Evolutionary conservation across 768 basidiomycete genomes (phyloP).

Genomic region (Trametes cingulata): DNA sequence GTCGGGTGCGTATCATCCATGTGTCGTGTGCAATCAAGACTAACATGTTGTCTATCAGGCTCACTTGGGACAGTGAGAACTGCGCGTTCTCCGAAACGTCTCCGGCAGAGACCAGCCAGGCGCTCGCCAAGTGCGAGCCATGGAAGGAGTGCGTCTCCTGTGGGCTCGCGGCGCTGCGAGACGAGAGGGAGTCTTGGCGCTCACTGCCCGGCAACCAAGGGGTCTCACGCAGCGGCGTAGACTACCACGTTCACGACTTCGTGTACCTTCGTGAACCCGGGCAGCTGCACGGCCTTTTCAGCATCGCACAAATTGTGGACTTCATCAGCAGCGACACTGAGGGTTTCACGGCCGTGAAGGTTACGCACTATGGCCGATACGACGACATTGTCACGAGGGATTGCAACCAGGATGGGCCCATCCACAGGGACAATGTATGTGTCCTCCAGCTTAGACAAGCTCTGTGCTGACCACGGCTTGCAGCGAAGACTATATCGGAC

Average conservation of each 20-base stretch:
- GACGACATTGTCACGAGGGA: conserved; percentile 37
- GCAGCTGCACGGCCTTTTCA: conserved; percentile 38
- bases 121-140: conserved; percentile 32
- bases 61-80: conserved; percentile 51
- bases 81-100: conserved; percentile 50
- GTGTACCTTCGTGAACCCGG: conserved; percentile 48
- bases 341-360: conserved; percentile 32
- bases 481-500: conserved; percentile 46
- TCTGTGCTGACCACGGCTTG: neutral
- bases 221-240: conserved; percentile 41
- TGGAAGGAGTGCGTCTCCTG: conserved; percentile 54
- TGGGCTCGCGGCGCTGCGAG: conserved; percentile 34
- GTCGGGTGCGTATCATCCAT: conserved; percentile 51
- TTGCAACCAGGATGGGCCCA: neutral
- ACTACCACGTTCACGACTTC: conserved; percentile 62
- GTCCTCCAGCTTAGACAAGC: neutral
- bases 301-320: conserved; percentile 57
- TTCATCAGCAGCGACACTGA: conserved; percentile 33
- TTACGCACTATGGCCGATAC: conserved; percentile 49
- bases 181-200: conserved; percentile 26
- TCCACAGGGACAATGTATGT: conserved; percentile 17
- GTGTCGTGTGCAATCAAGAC: too few relatives aligned
- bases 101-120: conserved; percentile 31
- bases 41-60: conserved; percentile 41
- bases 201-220: conserved; percentile 35